Base-by-base conservation (phyloP, 257 asterid genomes). In the Solanum chiquidenum region DNA sequence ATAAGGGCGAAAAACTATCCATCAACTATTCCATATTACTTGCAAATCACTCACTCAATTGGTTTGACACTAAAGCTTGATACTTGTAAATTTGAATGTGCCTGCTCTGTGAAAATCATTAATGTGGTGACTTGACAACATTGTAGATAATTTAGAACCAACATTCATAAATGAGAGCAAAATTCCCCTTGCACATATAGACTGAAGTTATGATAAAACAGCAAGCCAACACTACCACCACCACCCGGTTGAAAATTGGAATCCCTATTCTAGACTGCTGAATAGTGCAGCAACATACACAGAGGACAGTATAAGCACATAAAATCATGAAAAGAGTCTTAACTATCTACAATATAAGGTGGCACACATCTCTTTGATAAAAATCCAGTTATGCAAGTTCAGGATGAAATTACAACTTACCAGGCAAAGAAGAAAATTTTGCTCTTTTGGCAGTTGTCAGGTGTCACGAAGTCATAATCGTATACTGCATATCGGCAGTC, bases 361-460 rank as follows among this genome's bases (percentile, higher is more conserved):
- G 35, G 37, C 16, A 44, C 2, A 0, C 5, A 3, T 42, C 5
- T 77, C 62, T 44, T 27, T 27, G 85, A 79, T 46, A 4, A 9
- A 44, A 80, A 46, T 27, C 38, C 68, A 46, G 68, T 27, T 27
- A 44, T 80, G 40, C 68, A 80, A 46, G 85, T 80, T 80, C 42
- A 0, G 4, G 1, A 11, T 80, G 42, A 16, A 46, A 80, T 0
- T 80, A 46, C 16, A 49, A 46, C 91, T 85, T 58, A 94, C 98
- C 96, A 94, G 27, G 98, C 92, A 90, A 94, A 91, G 94, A 94
- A 94, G 95, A 94, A 94, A 5, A 94, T 94, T 91, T 94, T 94
- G 98, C 95, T 94, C 94, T 94, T 94, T 71, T 80, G 96, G 64
- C 98, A 94, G 69, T 94, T 94, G 79, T 94, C 98, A 23, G 95